These are phyloP conservation scores for Termitomyces sp. DNA, from an alignment of 768 basidiomycete species.

Conservation along the genomic window DNA sequence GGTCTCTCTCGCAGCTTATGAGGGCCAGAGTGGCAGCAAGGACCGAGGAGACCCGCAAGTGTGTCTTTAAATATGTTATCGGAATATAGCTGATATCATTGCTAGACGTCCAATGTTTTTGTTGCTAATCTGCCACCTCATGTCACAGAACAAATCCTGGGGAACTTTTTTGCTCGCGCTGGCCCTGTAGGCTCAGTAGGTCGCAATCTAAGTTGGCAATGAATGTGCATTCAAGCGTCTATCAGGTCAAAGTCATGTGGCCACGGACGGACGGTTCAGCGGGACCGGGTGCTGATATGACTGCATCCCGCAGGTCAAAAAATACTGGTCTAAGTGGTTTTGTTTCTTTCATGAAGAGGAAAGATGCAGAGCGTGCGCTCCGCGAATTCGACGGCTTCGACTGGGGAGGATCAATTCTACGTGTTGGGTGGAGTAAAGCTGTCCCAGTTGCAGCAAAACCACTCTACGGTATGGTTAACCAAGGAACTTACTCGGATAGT, in stretches of 20 bases:
- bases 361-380: conserved; percentile 85
- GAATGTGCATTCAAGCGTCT: background rate
- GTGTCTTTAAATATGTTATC: conserved; percentile 12
- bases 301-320: conserved; percentile 63
- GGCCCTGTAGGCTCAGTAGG: conserved; percentile 90
- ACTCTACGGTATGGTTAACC: conserved; percentile 83
- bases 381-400: conserved; percentile 90
- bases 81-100: background rate
- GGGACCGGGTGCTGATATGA: conserved; percentile 77
- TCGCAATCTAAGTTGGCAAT: conserved; percentile 12
- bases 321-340: conserved; percentile 88
- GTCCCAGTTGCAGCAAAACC: conserved; percentile 79
- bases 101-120: conserved; percentile 90
- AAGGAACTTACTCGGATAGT: background rate
- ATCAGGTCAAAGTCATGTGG: conserved; percentile 96
- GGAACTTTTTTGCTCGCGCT: conserved; percentile 84
- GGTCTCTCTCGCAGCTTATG: conserved; percentile 60
- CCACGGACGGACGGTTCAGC: conserved; percentile 74
- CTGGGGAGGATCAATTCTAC: conserved; percentile 86
- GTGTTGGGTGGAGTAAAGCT: conserved; percentile 97
- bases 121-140: conserved; percentile 89
- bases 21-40: conserved; percentile 86
- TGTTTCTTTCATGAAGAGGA: conserved; percentile 93
- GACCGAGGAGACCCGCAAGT: conserved; percentile 89
- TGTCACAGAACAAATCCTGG: conserved; percentile 82